Evolutionary conservation across 805 yeast species (phyloP).

Genomic region (Kuraishia piskuri): DNA sequence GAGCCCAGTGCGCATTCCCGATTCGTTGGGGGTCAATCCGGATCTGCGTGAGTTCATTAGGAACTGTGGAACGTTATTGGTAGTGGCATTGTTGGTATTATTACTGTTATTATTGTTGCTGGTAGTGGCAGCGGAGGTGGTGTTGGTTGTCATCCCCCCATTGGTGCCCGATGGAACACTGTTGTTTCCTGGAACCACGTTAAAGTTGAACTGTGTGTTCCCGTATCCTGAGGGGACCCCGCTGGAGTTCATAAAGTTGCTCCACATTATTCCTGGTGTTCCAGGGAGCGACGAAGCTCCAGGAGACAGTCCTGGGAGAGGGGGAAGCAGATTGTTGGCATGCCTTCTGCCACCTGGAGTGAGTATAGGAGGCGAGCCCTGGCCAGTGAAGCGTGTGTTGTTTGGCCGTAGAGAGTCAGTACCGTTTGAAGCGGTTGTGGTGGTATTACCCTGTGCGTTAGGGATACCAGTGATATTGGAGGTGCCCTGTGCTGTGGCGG

Average conservation of each 20-base stretch:
- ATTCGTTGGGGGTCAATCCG: slow-evolving; percentile 73
- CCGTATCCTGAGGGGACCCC: slow-evolving; percentile 2
- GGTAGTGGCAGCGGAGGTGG: slow-evolving; percentile 5
- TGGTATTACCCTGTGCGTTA: too few species aligned
- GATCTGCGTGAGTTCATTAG: slow-evolving; percentile 29
- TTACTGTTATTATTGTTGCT: slow-evolving; percentile 5
- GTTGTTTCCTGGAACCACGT: neutral
- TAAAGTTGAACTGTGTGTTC: slow-evolving; percentile 2
- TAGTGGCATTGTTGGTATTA: slow-evolving; percentile 9
- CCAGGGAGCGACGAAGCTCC: slow-evolving; percentile 36
- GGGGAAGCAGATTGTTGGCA: slow-evolving; percentile 31
- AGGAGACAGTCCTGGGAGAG: slow-evolving; percentile 35
- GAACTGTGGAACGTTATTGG: slow-evolving; percentile 7
- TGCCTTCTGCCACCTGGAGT: slow-evolving; percentile 47
- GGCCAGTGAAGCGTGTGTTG: neutral
- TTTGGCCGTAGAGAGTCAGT: neutral
- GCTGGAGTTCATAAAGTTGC: slow-evolving; percentile 29
- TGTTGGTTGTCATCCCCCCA: slow-evolving; percentile 7
- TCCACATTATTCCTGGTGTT: slow-evolving; percentile 47
- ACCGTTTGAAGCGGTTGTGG: too few species aligned
- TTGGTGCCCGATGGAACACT: neutral
- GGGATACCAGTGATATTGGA: too few species aligned
- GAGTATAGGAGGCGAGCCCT: slow-evolving; percentile 34
- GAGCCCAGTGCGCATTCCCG: slow-evolving; percentile 60
- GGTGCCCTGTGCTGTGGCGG: too few species aligned